Base-by-base conservation (phyloP, 768 basidiomycete species). In the Crepidotus variabilis region DNA sequence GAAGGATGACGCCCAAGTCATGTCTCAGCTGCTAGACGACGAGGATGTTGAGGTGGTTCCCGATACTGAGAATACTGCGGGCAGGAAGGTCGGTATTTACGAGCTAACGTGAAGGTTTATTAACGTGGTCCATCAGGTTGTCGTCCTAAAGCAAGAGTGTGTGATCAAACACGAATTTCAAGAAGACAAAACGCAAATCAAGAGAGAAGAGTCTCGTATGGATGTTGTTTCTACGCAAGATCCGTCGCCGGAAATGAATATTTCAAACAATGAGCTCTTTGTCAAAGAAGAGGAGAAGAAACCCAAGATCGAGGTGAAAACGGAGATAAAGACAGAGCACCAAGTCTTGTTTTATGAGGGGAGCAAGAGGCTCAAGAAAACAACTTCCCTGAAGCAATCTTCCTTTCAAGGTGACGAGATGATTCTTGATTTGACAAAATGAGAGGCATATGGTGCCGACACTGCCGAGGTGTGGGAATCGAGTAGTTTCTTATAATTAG, bases 401-500 rank as follows among this genome's bases (percentile, higher is more conserved):
- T 18, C n/a, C 32, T n/a, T 32, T 16, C 47, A 52, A 18, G 9
- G 23, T 21, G 7, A 22, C 14, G 4, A 43, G 32, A 13, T 39
- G 22, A 2, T 13, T 23, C 21, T 35, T 16, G 36, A 9, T 23
- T 47, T 39, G 45, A 34, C 24, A 47, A 28, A 24, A 39, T 45
- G 32, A 45, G 2, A 23, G 9, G 14, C 14, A 9, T 14, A 43
- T 36, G 18, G n/a, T n/a, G n/a, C n/a, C n/a, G n/a, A n/a, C n/a
- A n/a, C n/a, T n/a, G n/a, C 43, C 32, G 22, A 32, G 39, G 43
- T 33, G 34, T 14, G 13, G 16, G 20, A 35, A 53, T 23, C 18
- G 8, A 18, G 43, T 23, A 35, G 20, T 55, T 63, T 50, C 58
- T 55, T 48, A 59, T 54, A 51, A 21, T 45, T 61, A 47, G 56